Evolutionary conservation across 208 protist genomes (phyloP).

Genomic region (Crithidia thermophila): DNA sequence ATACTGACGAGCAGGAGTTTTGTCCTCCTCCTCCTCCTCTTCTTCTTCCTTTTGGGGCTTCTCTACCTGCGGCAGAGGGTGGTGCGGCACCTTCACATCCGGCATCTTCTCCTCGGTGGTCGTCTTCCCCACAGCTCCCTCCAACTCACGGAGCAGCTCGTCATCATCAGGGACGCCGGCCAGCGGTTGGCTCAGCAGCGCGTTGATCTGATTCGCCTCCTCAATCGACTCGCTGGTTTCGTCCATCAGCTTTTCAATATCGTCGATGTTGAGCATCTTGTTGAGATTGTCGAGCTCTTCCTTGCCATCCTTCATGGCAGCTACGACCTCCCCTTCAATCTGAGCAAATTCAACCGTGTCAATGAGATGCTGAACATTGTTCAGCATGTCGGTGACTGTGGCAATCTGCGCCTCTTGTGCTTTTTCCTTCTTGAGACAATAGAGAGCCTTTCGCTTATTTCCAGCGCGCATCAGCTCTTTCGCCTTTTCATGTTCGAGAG

Average conservation of each 20-base stretch:
- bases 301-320: constrained; percentile 72
- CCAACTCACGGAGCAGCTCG: constrained; percentile 60
- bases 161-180: constrained; percentile 56
- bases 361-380: constrained; percentile 80
- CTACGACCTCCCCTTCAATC: constrained; percentile 75
- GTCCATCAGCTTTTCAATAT: constrained; percentile 81
- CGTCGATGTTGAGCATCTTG: constrained; percentile 85
- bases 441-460: constrained; percentile 76
- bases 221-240: constrained; percentile 73
- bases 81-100: constrained; percentile 34
- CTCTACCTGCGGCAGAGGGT: constrained; percentile 20
- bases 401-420: constrained; percentile 60
- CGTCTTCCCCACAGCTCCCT: constrained; percentile 16
- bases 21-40: constrained; percentile 4
- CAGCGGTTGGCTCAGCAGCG: constrained; percentile 59
- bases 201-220: constrained; percentile 70
- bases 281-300: constrained; percentile 76
- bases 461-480: constrained; percentile 64
- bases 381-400: constrained; percentile 66
- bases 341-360: constrained; percentile 80
- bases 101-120: constrained; percentile 17
- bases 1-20: constrained; percentile 15
- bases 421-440: constrained; percentile 80
- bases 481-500: constrained; percentile 63
- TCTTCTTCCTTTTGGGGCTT: not conserved